These are phyloP conservation scores for Rosa hybrid DNA, from an alignment of 331 rosid genomes.

Conservation along the genomic window DNA sequence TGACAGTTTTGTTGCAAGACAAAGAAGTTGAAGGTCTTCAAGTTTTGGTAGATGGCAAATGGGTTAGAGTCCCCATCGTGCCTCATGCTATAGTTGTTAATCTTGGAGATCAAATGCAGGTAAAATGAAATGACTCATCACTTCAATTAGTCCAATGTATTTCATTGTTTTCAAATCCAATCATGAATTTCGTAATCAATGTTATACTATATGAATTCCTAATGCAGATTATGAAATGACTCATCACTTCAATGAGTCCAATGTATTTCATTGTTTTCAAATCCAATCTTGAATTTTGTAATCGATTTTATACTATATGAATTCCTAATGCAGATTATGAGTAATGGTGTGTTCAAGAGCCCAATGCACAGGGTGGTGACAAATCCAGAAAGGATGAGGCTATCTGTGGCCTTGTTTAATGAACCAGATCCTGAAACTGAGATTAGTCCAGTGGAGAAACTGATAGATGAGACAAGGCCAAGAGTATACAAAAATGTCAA, in stretches of 20 bases:
- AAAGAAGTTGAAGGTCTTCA: constrained; percentile 71
- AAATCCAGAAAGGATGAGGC: constrained; percentile 40
- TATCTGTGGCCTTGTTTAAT: constrained; percentile 45
- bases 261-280: neutral
- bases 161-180: too few relatives aligned
- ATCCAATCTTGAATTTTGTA: neutral
- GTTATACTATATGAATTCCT: too few relatives aligned
- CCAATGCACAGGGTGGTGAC: constrained; percentile 48
- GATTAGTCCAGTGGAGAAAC: constrained; percentile 33
- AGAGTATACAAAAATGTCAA: constrained; percentile 36
- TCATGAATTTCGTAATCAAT: too few relatives aligned
- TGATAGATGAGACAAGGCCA: constrained; percentile 32
- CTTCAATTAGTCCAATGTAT: neutral
- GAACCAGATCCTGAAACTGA: constrained; percentile 35
- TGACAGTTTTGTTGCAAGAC: constrained; percentile 68
- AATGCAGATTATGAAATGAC: too few relatives aligned
- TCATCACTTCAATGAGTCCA: neutral
- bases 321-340: constrained; percentile 29
- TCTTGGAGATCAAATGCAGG: constrained; percentile 80
- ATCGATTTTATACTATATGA: neutral
- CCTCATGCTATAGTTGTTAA: constrained; percentile 57
- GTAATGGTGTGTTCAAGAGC: constrained; percentile 48
- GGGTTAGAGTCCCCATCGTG: constrained; percentile 62
- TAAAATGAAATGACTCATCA: neutral
- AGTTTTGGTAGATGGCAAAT: constrained; percentile 52